Evolutionary conservation across 2,329 filamentous ascomycete species (phyloP).

Genomic region (Beauveria asiatica): DNA sequence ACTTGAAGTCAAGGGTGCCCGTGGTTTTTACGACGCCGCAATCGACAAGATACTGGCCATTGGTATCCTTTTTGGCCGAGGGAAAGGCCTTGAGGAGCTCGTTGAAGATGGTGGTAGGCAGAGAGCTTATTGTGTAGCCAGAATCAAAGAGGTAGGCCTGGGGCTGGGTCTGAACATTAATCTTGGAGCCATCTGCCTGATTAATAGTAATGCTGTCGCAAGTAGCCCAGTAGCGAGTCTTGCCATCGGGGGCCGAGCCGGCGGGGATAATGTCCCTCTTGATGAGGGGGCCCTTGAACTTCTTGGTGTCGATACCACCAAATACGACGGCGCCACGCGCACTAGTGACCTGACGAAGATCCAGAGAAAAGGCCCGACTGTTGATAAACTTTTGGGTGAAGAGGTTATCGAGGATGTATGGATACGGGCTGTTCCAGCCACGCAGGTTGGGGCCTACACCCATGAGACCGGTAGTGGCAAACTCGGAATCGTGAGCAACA

Average conservation of each 20-base stretch:
- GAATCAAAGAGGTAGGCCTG: conserved; percentile 53
- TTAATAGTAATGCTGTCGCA: conserved; percentile 29
- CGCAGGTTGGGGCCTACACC: conserved; percentile 25
- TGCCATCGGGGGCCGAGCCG: conserved; percentile 25
- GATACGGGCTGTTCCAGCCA: conserved; percentile 28
- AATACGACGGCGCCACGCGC: conserved; percentile 35
- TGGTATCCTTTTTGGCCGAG: conserved; percentile 34
- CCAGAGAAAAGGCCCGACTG: conserved; percentile 28
- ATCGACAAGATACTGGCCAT: conserved; percentile 41
- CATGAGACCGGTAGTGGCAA: conserved; percentile 24
- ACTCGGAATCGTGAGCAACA: conserved; percentile 24
- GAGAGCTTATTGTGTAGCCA: conserved; percentile 58
- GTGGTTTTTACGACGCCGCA: conserved; percentile 27
- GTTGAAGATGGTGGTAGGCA: conserved; percentile 48
- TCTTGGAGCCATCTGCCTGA: conserved; percentile 26
- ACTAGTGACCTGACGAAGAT: conserved; percentile 25
- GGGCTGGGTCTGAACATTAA: conserved; percentile 34
- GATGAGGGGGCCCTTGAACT: conserved; percentile 44
- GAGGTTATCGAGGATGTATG: conserved; percentile 27
- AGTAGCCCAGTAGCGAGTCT: conserved; percentile 34
- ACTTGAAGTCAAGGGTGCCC: conserved; percentile 39
- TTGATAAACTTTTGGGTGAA: conserved; percentile 26
- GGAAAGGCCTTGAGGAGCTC: conserved; percentile 34
- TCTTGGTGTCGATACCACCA: conserved; percentile 48
- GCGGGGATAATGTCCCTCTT: conserved; percentile 47